These are phyloP conservation scores for Candida tallmaniae DNA, from an alignment of 805 yeast genomes.

Conservation along the genomic window DNA sequence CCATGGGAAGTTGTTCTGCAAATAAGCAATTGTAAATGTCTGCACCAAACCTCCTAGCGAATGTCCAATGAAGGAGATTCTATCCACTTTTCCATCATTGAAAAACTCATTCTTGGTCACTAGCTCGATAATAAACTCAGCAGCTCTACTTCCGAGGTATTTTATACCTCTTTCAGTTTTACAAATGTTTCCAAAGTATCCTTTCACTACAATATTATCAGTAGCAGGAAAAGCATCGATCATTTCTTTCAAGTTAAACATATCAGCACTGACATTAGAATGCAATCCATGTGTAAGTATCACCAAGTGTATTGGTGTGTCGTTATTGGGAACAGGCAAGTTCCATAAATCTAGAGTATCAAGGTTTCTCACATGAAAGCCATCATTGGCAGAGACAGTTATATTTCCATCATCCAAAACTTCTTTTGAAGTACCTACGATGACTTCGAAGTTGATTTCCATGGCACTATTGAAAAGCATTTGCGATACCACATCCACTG, in stretches of 20 bases:
- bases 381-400: constrained; percentile 12
- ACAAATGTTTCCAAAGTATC: constrained; percentile 78
- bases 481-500: constrained; percentile 76
- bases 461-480: constrained; percentile 67
- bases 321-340: constrained; percentile 44
- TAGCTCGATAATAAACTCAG: constrained; percentile 62
- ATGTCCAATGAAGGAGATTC: constrained; percentile 86
- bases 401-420: constrained; percentile 27
- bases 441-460: constrained; percentile 61
- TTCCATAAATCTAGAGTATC: constrained; percentile 77
- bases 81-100: constrained; percentile 38
- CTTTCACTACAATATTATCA: constrained; percentile 75
- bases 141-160: constrained; percentile 77
- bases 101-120: constrained; percentile 38
- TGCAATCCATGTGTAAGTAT: constrained; percentile 89
- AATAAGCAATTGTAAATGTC: constrained; percentile 83
- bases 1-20: constrained; percentile 62
- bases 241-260: constrained; percentile 80
- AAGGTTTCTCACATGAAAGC: constrained; percentile 26
- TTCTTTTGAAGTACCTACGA: constrained; percentile 46
- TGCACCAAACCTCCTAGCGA: constrained; percentile 92
- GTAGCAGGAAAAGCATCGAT: constrained; percentile 50
- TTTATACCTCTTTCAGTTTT: constrained; percentile 87
- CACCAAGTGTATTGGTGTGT: constrained; percentile 73
- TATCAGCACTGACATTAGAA: constrained; percentile 84